phyloP scores from a whole-genome alignment of 768 basidiomycete species.

The Leucogyrophana mollusca region DNA sequence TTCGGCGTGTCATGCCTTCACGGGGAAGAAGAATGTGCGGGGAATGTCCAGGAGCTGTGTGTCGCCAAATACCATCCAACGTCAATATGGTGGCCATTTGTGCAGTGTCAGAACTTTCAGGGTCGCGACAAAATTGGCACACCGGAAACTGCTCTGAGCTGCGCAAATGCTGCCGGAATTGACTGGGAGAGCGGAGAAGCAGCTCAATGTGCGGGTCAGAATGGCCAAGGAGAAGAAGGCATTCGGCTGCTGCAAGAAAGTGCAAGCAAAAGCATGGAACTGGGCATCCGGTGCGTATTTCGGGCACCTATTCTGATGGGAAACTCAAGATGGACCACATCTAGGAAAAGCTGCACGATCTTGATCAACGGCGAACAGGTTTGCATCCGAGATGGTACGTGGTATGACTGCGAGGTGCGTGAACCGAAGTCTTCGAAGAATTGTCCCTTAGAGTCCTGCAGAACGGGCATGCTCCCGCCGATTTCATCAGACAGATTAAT shows the following conservation, averaged over 20 bases:
- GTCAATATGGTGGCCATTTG: conserved; percentile 77
- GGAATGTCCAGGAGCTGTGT: conserved; percentile 89
- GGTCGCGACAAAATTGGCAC: conserved; percentile 61
- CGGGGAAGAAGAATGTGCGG: conserved; percentile 78
- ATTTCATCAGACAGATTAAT: conserved; percentile 79
- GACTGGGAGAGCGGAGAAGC: conserved; percentile 65
- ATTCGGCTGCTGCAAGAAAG: conserved; percentile 63
- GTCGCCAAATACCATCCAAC: conserved; percentile 56
- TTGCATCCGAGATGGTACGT: conserved; percentile 74
- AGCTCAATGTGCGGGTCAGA: conserved; percentile 57
- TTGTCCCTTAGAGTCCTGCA: conserved; percentile 31
- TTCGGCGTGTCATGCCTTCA: conserved; percentile 86
- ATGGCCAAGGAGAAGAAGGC: conserved; percentile 64
- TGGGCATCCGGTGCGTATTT: conserved; percentile 56
- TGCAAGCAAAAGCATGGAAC: conserved; percentile 37
- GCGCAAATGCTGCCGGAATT: conserved; percentile 61
- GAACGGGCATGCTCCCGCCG: conserved; percentile 70
- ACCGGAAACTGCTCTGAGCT: conserved; percentile 60
- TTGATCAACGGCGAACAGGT: conserved; percentile 66
- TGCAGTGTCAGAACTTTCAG: conserved; percentile 77
- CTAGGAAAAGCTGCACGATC: conserved; percentile 85
- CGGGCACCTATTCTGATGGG: background rate
- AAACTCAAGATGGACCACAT: conserved; percentile 1
- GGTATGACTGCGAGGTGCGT: conserved; percentile 78
- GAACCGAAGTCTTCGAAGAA: conserved; percentile 11